A percentile compares a stretch with the other conserved stretches of the same genome.
Conservation (phyloP, 2,329 filamentous ascomycete species). For the Colletotrichum spaethianum region DNA sequence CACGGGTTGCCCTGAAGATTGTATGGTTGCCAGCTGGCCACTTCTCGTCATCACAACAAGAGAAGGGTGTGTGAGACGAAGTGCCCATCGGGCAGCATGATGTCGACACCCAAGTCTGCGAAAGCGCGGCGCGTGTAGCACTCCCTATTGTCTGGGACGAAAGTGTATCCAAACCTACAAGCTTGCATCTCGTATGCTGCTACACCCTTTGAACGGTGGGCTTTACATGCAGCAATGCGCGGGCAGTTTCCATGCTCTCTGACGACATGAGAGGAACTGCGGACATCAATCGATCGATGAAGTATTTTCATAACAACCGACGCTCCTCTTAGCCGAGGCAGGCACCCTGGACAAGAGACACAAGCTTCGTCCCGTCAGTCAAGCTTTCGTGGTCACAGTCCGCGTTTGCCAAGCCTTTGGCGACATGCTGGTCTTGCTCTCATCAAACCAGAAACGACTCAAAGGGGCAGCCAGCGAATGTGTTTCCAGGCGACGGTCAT, state of each 20-base stretch:
- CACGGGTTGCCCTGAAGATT: constrained; percentile 4
- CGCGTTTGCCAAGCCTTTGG: constrained; percentile 40
- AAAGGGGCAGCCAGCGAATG: constrained; percentile 13
- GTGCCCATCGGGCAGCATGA: constrained; percentile 24
- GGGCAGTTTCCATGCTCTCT: background rate
- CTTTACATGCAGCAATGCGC: background rate
- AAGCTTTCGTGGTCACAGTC: constrained; percentile 38
- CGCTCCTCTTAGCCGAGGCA: background rate
- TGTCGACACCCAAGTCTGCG: constrained; percentile 6
- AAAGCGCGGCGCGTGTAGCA: background rate
- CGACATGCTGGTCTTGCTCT: constrained; percentile 31
- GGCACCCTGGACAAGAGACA: constrained; percentile 22
- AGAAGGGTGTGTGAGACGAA: background rate
- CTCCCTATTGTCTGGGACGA: background rate
- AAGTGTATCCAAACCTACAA: background rate
- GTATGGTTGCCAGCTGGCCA: background rate
- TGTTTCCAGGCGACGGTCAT: constrained; percentile 28
- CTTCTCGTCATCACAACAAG: background rate
- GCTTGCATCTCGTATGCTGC: background rate
- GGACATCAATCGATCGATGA: background rate
- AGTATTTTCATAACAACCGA: constrained; percentile 16
- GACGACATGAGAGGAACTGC: constrained; percentile 17
- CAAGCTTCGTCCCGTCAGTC: constrained; percentile 35
- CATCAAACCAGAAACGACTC: constrained; percentile 22
- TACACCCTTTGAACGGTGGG: background rate